Base-by-base conservation (phyloP, 148 eudicot species). In the Diospyros kaki region DNA sequence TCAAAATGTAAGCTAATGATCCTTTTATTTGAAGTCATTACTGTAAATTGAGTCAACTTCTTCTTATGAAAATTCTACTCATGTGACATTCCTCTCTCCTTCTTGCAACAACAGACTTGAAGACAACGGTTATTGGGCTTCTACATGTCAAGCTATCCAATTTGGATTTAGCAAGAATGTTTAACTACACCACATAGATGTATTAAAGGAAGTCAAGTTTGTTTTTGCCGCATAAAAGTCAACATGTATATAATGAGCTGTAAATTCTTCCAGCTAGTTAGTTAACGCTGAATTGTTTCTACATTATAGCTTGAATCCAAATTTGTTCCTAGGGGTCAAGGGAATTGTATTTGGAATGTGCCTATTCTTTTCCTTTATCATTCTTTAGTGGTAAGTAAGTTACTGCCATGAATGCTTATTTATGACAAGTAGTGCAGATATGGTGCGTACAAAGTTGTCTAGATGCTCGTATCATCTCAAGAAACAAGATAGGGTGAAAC, bases 221-320 rank as follows among this genome's bases (percentile, higher is more conserved):
- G 48, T 13, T 65, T 46, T 65, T 65, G 68, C 51, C 3, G 18
- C 42, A 13, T 2, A 14, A 2, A 3, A 42, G 1, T 0, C 13
- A 41, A 65, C 7, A 7, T 43, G 44, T 52, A 10, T 67, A 48
- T 67, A 5, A 48, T 17, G 71, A 67, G 3, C 42, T 53, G 45
- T 69, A n/a, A 44, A 38, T 52, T 41, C 53, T 53, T 45, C 45
- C 42, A 38, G 42, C 39, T 40, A 52, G 60, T 12, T 59, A 12
- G 46, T 59, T 48, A 72, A 38, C 15, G 60, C 42, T 72, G 65
- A 59, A 72, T 72, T 45, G 13, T 59, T 59, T 14, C 48, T 55
- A 72, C 10, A 58, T 2, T 43, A 46, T 72, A 52, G 10, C 17
- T 45, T 58, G 54, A 71, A 60, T 72, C 15, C 44, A 42, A 42